Percentiles rank a stretch among this genome's conserved stretches.
phyloP scores from a whole-genome alignment of 75 land plant genomes.

The Cunninghamia lanceolata region DNA sequence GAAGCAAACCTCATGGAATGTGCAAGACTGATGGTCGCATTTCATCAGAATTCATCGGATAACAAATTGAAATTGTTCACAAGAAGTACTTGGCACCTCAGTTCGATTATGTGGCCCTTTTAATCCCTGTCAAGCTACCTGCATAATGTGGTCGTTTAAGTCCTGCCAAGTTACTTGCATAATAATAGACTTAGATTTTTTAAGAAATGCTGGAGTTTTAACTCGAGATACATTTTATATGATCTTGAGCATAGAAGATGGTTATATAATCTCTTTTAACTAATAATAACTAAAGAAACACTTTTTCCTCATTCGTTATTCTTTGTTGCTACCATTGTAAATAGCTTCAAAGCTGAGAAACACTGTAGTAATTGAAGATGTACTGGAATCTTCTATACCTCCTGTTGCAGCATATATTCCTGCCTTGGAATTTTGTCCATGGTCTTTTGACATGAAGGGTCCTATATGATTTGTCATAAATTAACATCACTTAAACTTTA shows the following conservation, averaged over 20 bases:
- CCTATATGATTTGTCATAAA: not conserved
- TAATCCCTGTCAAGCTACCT: no score
- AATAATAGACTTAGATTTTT: not conserved
- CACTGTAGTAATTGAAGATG: not conserved
- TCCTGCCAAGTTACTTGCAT: conserved; percentile 3
- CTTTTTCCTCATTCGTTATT: not conserved
- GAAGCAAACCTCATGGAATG: conserved; percentile 54
- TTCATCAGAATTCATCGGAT: conserved; percentile 14
- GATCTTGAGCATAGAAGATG: not conserved
- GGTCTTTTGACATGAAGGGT: not conserved
- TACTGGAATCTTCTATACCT: not conserved
- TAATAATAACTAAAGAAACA: not conserved
- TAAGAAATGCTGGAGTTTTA: no score
- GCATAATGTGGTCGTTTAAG: no score
- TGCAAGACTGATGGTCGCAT: conserved; percentile 18
- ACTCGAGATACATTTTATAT: no score
- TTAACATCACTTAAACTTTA: not conserved
- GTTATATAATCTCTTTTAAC: not conserved
- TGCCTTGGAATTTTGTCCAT: not conserved
- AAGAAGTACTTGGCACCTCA: conserved; percentile 24
- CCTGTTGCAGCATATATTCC: not conserved
- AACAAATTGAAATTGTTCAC: conserved; percentile 15
- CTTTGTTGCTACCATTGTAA: not conserved
- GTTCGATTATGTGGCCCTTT: conserved; percentile 13
- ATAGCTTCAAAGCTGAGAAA: not conserved